Evolutionary conservation across 78 protist species (phyloP), one percentile per base, ranked within the genome.

Genomic region (Speleostelium caveatum): DNA sequence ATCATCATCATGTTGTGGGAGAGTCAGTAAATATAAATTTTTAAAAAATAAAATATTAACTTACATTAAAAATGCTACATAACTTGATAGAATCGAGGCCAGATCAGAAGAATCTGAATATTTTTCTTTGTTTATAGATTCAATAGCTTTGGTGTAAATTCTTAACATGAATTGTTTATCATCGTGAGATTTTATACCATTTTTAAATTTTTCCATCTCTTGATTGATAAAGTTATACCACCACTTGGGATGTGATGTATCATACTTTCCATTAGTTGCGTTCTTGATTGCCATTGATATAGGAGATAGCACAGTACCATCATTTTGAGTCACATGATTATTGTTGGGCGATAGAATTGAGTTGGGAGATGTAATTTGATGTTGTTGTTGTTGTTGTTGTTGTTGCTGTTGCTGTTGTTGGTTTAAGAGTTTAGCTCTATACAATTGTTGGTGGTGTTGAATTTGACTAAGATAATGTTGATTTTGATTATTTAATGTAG

Each of bases 191-290:
- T 58, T 58, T n/a, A 58, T 19, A 58, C 19, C 24, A 8, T 65
- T 32, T 30, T 8, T 32, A 36, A 65, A 65, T n/a, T 65, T 65
- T 32, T 65, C 72, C 5, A 65, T 32, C 36, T 65, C 72, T 65
- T 65, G 72, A 45, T 10, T 45, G 6, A 45, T 45, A 45, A 14
- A 19, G 4, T 58, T 58, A 8, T 17, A 58, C 63, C 63, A 58
- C 63, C 63, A 58, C 4, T 8, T 4, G 7, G 63, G 63, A 58
- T 58, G 33, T 19, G 63, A 19, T 58, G 63, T 58, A 58, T 58
- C 63, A 19, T 58, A 5, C 16, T 7, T 6, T 22, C 16, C 26
- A 19, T 5, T n/a, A 4, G 7, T 6, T 58, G 63, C 7, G 4
- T 16, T 16, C 17, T 58, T 58, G 7, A 58, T n/a, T 58, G 63